These are phyloP conservation scores for Lactuca saligna DNA, from an alignment of 129 eudicot genomes.

Conservation along the genomic window DNA sequence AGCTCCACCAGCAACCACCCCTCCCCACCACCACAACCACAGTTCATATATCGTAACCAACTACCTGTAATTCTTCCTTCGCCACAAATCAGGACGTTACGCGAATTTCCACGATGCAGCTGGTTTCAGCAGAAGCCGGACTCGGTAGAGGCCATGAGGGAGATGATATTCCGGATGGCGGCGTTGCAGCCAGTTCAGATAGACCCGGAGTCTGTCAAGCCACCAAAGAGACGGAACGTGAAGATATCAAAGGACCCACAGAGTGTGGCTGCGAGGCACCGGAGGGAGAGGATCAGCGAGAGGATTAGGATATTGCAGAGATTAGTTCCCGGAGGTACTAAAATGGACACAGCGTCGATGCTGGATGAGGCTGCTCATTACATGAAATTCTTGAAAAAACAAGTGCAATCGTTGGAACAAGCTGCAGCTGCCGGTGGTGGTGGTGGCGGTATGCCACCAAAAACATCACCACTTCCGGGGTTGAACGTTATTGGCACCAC, in stretches of 20 bases:
- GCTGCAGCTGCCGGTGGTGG: constrained; percentile 26
- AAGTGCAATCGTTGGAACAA: constrained; percentile 57
- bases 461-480: constrained; percentile 16
- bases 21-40: constrained; percentile 29
- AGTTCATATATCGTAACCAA: constrained; percentile 15
- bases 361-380: constrained; percentile 92
- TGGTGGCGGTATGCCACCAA: constrained; percentile 16
- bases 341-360: constrained; percentile 98
- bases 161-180: constrained; percentile 68
- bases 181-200: constrained; percentile 66
- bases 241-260: constrained; percentile 68
- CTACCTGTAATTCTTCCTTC: constrained; percentile 26
- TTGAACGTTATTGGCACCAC: neutral
- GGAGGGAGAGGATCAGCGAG: constrained; percentile 66
- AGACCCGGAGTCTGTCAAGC: constrained; percentile 59
- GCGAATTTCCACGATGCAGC: constrained; percentile 23
- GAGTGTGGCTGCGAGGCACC: constrained; percentile 63
- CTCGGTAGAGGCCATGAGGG: constrained; percentile 60
- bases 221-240: constrained; percentile 58
- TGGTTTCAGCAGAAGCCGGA: constrained; percentile 40
- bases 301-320: constrained; percentile 74
- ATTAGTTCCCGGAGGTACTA: constrained; percentile 91
- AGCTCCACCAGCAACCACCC: constrained; percentile 30
- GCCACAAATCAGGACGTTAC: constrained; percentile 11
- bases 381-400: constrained; percentile 77